phyloP scores from a whole-genome alignment of 768 basidiomycete species.

The Rhodocollybia butyracea region DNA sequence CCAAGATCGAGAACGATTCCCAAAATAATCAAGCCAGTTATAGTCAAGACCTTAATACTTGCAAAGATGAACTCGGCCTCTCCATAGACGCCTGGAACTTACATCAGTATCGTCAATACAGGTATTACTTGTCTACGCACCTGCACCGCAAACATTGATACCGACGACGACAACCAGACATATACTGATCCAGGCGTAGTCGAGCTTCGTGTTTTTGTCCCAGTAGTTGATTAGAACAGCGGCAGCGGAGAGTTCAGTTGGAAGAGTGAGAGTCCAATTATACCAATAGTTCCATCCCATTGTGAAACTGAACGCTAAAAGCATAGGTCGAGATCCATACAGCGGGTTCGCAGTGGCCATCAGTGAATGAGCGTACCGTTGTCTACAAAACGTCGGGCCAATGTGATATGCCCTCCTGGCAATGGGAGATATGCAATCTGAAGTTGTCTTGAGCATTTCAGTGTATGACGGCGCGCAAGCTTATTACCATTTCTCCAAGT shows the following conservation, averaged over 20 bases:
- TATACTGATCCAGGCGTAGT: slow-evolving; percentile 79
- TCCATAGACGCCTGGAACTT: slow-evolving; percentile 59
- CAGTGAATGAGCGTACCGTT: slow-evolving; percentile 51
- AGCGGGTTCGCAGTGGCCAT: not conserved
- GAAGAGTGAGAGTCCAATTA: slow-evolving; percentile 64
- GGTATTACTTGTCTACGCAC: slow-evolving; percentile 21
- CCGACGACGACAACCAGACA: slow-evolving; percentile 70
- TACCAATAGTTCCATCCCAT: slow-evolving; percentile 60
- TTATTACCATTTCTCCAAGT: slow-evolving; percentile 35
- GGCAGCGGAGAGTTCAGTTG: slow-evolving; percentile 72
- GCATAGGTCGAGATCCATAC: too few species aligned
- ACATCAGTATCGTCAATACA: not conserved
- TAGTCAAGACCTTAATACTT: slow-evolving; percentile 88
- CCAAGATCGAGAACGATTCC: slow-evolving; percentile 82
- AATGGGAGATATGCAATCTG: slow-evolving; percentile 72
- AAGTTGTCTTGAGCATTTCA: slow-evolving; percentile 8
- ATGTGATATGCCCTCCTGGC: slow-evolving; percentile 75
- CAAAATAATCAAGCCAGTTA: slow-evolving; percentile 67
- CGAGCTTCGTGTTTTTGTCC: slow-evolving; percentile 44
- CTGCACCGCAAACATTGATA: slow-evolving; percentile 76
- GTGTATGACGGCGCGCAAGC: slow-evolving; percentile 17
- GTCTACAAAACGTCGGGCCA: slow-evolving; percentile 81
- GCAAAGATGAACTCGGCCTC: slow-evolving; percentile 74
- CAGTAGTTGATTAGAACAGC: slow-evolving; percentile 78
- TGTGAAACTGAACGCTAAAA: slow-evolving; percentile 21